Evolutionary conservation across 441 rosid genomes (phyloP), one percentile per base, ranked within the genome.

Genomic region (Erodium moschatum): DNA sequence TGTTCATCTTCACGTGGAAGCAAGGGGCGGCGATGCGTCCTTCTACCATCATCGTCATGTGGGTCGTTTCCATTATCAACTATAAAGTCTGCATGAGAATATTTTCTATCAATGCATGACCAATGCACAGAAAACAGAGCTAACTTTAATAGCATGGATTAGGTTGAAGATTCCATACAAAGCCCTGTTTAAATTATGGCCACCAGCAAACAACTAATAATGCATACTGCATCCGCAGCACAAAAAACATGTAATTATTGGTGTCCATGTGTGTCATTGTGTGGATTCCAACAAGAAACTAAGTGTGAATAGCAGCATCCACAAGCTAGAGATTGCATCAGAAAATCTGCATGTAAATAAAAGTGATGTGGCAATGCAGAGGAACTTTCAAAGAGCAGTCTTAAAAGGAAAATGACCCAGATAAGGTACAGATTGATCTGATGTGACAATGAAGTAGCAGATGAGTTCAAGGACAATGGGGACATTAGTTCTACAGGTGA

Each of bases 1-100:
- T 86, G 87, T n/a, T 89, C 92, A 6, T 91, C 97, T 73, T 95
- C 98, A 15, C 87, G 81, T 29, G 89, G 75, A 12, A 87, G 82
- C 67, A 89, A 75, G 2, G 85, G 85, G 44, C 91, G 78, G 12
- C 86, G 92, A 65, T 84, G 93, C 66, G 79, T 79, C 78, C 91
- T 71, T 86, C 81, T 86, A 81, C 58, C 88, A 60, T 81, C 88
- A 42, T 91, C 98, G 42, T 91, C 97, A 1, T 90, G 91, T 38
- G 86, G 77, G 20, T 91, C 98, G 31, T 87, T 80, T 81, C 87
- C 90, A 79, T 50, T 72, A 72, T 91, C 86, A 11, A 85, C 96
- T 40, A 93, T 91, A 81, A 91, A 94, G 68, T 79, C 98, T 94
- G 86, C 80, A 73, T n/a, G 66, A 12, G 61, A 20, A 54, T 5